phyloP scores from a whole-genome alignment of 1,284 basidiomycete species.

The Apiotrichum sp. region DNA sequence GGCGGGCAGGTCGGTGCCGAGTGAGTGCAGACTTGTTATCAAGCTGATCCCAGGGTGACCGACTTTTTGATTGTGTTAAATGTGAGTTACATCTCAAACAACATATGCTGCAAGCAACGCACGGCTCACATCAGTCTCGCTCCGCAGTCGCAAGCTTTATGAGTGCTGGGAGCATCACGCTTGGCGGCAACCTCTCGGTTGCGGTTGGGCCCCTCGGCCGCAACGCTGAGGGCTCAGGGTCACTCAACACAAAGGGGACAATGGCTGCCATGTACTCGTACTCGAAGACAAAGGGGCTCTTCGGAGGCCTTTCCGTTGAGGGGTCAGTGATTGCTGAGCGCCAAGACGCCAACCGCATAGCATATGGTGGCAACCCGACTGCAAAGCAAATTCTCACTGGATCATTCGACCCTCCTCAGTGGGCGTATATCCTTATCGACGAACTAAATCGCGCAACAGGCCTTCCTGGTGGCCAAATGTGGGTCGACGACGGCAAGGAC shows the following conservation, averaged over 20 bases:
- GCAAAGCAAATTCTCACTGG: conserved; percentile 75
- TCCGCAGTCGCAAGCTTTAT: conserved; percentile 74
- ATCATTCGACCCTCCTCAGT: conserved; percentile 63
- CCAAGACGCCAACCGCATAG: conserved; percentile 78
- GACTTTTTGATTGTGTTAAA: conserved; percentile 94
- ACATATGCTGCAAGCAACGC: conserved; percentile 1
- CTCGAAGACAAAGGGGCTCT: conserved; percentile 87
- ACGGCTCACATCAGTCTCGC: conserved; percentile 36
- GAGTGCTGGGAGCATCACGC: conserved; percentile 78
- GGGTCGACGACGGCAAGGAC: conserved; percentile 55
- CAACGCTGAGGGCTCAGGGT: conserved; percentile 86
- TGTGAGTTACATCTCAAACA: conserved; percentile 35
- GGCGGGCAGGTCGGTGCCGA: conserved; percentile 62
- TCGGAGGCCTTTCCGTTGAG: conserved; percentile 73
- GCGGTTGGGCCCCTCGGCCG: conserved; percentile 90
- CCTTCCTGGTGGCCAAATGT: conserved; percentile 60
- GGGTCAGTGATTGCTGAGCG: conserved; percentile 92
- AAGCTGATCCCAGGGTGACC: conserved; percentile 55
- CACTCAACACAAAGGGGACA: conserved; percentile 78
- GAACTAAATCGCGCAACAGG: conserved; percentile 68
- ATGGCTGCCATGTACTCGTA: conserved; percentile 96
- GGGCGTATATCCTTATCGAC: conserved; percentile 66
- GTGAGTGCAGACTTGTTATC: conserved; percentile 27
- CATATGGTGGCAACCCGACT: conserved; percentile 68
- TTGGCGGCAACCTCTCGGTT: conserved; percentile 45